A percentile compares a stretch with the other conserved stretches of the same genome.
Conservation (phyloP, 2,329 filamentous ascomycete species). For the Fusarium coicis region DNA sequence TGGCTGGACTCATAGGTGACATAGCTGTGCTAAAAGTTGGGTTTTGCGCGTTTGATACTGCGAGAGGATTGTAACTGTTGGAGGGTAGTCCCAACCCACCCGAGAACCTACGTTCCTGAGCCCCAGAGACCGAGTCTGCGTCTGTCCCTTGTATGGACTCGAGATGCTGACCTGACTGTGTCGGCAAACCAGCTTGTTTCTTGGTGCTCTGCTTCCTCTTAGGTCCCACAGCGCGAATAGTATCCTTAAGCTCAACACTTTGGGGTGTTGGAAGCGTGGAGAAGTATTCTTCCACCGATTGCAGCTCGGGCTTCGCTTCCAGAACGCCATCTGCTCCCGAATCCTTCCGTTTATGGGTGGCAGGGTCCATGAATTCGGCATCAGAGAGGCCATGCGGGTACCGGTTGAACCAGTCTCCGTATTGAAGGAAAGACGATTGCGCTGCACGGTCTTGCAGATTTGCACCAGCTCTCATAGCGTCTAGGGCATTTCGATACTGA, state of each 20-base stretch:
- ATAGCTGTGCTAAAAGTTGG: constrained; percentile 59
- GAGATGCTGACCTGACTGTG: constrained; percentile 32
- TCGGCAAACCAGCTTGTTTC: constrained; percentile 38
- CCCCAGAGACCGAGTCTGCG: constrained; percentile 19
- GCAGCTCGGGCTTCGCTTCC: constrained; percentile 88
- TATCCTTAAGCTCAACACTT: constrained; percentile 54
- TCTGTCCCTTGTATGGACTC: constrained; percentile 37
- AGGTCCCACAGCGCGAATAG: constrained; percentile 29
- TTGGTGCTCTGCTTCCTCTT: constrained; percentile 55
- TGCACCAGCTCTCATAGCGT: constrained; percentile 78
- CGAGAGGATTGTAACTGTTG: constrained; percentile 57
- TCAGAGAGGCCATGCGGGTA: constrained; percentile 93
- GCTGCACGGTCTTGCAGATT: constrained; percentile 58
- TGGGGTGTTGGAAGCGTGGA: constrained; percentile 75
- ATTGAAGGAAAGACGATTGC: constrained; percentile 82
- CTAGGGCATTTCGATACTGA: constrained; percentile 85
- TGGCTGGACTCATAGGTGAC: constrained; percentile 64
- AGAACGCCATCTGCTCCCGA: constrained; percentile 87
- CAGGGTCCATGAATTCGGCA: constrained; percentile 83
- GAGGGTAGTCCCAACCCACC: constrained; percentile 54
- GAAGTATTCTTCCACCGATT: constrained; percentile 95
- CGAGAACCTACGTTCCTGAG: constrained; percentile 54
- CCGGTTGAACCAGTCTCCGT: constrained; percentile 96
- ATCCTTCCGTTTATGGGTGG: constrained; percentile 74
- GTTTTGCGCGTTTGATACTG: constrained; percentile 55